Conservation (phyloP, 176 grass and related monocot genomes). For the Ensete glaucum region DNA sequence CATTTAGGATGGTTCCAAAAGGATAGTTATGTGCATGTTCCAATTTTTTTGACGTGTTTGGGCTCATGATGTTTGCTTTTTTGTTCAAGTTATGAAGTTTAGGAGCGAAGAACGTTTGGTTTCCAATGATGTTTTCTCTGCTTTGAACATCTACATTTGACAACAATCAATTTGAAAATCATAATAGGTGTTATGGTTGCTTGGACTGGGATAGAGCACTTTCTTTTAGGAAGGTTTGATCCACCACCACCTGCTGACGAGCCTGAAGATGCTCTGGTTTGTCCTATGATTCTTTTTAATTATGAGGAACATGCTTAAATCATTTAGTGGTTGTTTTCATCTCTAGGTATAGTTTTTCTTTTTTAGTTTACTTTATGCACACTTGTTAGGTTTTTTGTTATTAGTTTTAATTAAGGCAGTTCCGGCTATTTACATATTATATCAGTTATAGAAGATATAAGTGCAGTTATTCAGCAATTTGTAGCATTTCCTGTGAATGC, state of each 20-base stretch:
- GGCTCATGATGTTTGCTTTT: background rate
- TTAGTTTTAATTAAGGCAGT: background rate
- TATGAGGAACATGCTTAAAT: background rate
- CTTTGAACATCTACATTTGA: background rate
- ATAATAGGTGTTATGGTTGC: slow-evolving; percentile 89
- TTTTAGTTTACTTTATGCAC: background rate
- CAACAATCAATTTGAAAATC: slow-evolving; percentile 12
- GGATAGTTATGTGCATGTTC: background rate
- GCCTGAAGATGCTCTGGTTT: slow-evolving; percentile 79
- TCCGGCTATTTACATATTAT: background rate
- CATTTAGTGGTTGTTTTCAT: background rate
- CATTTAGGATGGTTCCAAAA: background rate
- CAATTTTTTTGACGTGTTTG: too few species aligned
- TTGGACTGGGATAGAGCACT: slow-evolving; percentile 97
- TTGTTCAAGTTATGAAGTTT: background rate
- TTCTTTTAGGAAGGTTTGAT: slow-evolving; percentile 71
- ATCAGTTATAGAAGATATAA: too few species aligned
- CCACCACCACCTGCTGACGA: slow-evolving; percentile 61
- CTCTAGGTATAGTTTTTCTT: background rate
- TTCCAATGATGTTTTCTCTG: slow-evolving; percentile 1
- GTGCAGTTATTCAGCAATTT: too few species aligned
- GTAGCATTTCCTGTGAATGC: too few species aligned
- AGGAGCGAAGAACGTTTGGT: background rate
- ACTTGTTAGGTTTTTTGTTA: slow-evolving; percentile 5
- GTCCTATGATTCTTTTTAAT: slow-evolving; percentile 3